phyloP scores from a whole-genome alignment of 306 rosid species.

The Aeschynomene evenia region DNA sequence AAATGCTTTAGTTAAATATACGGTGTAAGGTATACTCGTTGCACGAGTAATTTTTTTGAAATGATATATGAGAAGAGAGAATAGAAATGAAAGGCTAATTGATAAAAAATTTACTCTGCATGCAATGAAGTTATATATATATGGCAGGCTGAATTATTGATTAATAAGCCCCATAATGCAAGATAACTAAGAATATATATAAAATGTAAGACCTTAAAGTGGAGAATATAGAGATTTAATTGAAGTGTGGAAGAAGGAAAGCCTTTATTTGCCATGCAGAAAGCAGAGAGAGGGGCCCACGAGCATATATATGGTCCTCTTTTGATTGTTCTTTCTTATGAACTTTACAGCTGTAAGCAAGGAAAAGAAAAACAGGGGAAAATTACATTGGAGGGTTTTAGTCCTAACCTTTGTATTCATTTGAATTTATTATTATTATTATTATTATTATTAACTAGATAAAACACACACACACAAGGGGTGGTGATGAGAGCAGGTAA shows the following conservation, averaged over 20 bases:
- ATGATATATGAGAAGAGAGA: neutral
- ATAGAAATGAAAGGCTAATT: no score
- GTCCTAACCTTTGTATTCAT: conserved; percentile 32
- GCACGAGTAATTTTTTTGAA: no score
- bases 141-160: no score
- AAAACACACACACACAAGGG: no score
- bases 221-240: neutral
- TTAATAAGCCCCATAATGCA: neutral
- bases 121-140: no score
- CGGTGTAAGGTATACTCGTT: no score
- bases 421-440: conserved; percentile 42
- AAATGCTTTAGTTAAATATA: no score
- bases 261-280: conserved; percentile 6
- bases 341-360: conserved; percentile 82
- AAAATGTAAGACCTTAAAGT: neutral
- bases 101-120: no score
- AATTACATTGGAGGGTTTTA: conserved; percentile 31
- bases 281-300: conserved; percentile 41
- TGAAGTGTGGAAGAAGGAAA: conserved; percentile 1
- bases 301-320: conserved; percentile 50
- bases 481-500: conserved; percentile 48
- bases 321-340: conserved; percentile 54
- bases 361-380: conserved; percentile 26
- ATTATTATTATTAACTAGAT: no score
- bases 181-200: neutral